Evolutionary conservation across 352 stramenopile species (phyloP), one percentile per base, ranked within the genome.

Genomic region (Phytophthora niederhauseri): DNA sequence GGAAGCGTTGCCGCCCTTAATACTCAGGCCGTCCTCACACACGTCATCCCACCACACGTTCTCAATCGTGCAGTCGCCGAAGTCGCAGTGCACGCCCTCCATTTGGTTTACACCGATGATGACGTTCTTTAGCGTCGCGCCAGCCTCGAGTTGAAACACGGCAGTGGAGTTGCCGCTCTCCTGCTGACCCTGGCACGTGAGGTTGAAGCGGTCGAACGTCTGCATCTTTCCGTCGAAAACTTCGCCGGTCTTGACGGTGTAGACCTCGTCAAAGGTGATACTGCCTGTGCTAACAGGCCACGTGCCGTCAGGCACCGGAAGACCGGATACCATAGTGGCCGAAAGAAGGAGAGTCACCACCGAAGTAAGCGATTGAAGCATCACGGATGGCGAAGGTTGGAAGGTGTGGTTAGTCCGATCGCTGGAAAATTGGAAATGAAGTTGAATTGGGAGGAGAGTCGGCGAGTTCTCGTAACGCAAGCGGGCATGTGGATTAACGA

Each of bases 91-190:
- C 3, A 74, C 61, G 14, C 65, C 65, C 55, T 68, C 78, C 60
- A 70, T 68, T 66, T 87, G 77, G 71, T 84, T 77, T 56, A 57
- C 63, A 38, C 81, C 81, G 31, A 89, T 85, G 69, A 89, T 89
- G n/a, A 65, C 81, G 56, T 89, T 87, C 61, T 80, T 79, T 19
- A 89, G 74, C 8, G 75, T 87, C 1, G 69, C 80, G n/a, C 69
- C 72, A 0, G 78, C 19, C 45, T 86, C 68, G n/a, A 90, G 30
- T 19, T 74, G n/a, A 61, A 90, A 90, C 12, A 84, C 68, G 3
- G 70, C 70, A 2, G 65, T 78, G 15, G 53, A 65, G 7, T 56
- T 58, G 4, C 57, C 58, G 22, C 70, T 76, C 34, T 84, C 73
- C 45, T 61, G 63, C 24, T 84, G 72, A 0, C 70, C 76, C 0